Conservation (phyloP, 257 asterid genomes). For the Solanum piurae region DNA sequence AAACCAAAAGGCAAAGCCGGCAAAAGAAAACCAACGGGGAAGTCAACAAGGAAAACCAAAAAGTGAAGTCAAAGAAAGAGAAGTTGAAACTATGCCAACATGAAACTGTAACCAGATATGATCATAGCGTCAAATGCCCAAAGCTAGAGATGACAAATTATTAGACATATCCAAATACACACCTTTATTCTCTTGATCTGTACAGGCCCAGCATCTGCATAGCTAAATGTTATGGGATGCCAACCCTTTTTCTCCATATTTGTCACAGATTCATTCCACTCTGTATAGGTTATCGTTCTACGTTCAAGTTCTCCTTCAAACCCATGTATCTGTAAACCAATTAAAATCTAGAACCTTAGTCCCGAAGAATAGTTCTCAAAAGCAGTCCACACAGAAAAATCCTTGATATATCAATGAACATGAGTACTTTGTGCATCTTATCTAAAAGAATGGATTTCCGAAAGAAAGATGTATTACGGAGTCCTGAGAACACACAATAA, state of each 20-base stretch:
- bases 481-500: not conserved
- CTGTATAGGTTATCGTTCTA: slow-evolving; percentile 79
- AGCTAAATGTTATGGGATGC: slow-evolving; percentile 79
- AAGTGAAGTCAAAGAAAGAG: not conserved
- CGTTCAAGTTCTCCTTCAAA: slow-evolving; percentile 80
- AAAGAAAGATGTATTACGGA: not conserved
- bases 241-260: slow-evolving; percentile 53
- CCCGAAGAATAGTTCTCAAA: not conserved
- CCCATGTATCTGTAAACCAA: slow-evolving; percentile 45
- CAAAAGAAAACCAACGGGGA: not conserved
- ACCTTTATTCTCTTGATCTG: slow-evolving; percentile 72
- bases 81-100: not conserved
- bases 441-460: not conserved
- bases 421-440: not conserved
- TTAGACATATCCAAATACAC: not conserved
- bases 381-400: not conserved
- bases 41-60: not conserved
- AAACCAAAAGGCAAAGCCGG: too few relatives aligned
- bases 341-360: not conserved
- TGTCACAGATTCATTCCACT: slow-evolving; percentile 60
- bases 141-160: not conserved
- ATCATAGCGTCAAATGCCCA: not conserved
- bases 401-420: not conserved
- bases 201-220: slow-evolving; percentile 49
- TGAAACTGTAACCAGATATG: not conserved